Evolutionary conservation across 2,329 filamentous ascomycete species (phyloP).

Genomic region (Phialophora macrospora): DNA sequence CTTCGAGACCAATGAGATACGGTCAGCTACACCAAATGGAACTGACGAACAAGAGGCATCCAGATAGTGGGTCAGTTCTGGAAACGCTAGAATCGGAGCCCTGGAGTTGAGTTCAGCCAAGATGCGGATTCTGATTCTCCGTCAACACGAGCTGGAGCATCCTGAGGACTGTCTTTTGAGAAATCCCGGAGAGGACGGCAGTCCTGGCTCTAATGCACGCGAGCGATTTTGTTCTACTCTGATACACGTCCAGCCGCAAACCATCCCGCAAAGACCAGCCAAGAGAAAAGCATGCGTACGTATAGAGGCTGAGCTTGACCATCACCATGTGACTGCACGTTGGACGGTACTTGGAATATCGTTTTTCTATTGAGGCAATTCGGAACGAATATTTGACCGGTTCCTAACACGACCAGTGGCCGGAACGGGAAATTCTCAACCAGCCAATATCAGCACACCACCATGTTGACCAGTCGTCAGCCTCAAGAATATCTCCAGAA

Average conservation of each 20-base stretch:
- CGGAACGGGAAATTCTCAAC: neutral
- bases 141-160: neutral
- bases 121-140: neutral
- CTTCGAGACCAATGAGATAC: constrained; percentile 36
- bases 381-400: neutral
- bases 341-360: neutral
- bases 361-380: neutral
- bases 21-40: neutral
- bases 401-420: neutral
- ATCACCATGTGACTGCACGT: neutral
- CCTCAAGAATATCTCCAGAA: neutral
- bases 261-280: neutral
- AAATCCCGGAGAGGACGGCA: neutral
- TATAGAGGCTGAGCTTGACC: neutral
- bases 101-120: neutral
- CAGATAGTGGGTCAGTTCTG: neutral
- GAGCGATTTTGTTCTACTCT: neutral
- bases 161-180: neutral
- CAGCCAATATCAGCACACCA: neutral
- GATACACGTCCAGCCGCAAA: neutral
- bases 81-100: constrained; percentile 1
- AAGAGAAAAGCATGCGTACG: neutral
- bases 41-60: constrained; percentile 12
- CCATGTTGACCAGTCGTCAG: neutral
- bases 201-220: neutral